Percentiles rank a stretch among this genome's conserved stretches.
Evolutionary conservation across 139 green algal species (phyloP).

Genomic region (Chlamydomonas sp.): DNA sequence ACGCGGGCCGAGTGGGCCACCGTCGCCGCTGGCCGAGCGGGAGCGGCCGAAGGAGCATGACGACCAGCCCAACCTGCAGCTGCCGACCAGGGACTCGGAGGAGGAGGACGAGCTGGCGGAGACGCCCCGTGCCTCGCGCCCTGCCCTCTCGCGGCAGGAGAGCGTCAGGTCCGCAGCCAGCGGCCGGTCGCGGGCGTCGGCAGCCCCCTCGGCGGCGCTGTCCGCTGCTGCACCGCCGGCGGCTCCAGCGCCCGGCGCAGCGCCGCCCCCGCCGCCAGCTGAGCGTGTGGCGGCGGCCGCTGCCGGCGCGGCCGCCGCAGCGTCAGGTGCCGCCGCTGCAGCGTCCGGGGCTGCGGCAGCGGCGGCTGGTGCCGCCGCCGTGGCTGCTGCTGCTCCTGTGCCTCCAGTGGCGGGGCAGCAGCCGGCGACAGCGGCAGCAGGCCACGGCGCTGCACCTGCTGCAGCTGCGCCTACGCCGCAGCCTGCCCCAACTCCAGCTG

Average conservation of each 20-base stretch:
- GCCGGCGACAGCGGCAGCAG: neutral
- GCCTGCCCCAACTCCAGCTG: neutral
- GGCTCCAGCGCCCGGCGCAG: neutral
- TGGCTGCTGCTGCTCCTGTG: too few species aligned
- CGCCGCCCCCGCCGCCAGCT: too few species aligned
- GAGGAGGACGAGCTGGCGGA: neutral
- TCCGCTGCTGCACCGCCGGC: neutral
- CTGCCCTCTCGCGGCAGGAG: neutral
- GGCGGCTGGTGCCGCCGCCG: too few species aligned
- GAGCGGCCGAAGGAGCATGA: too few species aligned
- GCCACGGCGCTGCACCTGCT: neutral
- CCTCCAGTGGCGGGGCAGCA: neutral
- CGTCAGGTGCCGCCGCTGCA: neutral
- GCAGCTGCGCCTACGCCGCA: neutral
- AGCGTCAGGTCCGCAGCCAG: constrained; percentile 5
- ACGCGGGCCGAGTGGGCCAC: too few species aligned
- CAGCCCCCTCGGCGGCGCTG: neutral
- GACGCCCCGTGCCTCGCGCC: neutral
- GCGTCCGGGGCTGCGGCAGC: neutral
- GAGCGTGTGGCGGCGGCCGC: too few species aligned
- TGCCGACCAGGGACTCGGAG: neutral
- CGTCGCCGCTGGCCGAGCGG: too few species aligned
- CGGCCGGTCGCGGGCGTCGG: neutral
- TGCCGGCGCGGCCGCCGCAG: too few species aligned
- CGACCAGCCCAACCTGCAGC: too few species aligned